Conservation (phyloP, 2,329 filamentous ascomycete genomes). For the Geoglossum cookeanum region DNA sequence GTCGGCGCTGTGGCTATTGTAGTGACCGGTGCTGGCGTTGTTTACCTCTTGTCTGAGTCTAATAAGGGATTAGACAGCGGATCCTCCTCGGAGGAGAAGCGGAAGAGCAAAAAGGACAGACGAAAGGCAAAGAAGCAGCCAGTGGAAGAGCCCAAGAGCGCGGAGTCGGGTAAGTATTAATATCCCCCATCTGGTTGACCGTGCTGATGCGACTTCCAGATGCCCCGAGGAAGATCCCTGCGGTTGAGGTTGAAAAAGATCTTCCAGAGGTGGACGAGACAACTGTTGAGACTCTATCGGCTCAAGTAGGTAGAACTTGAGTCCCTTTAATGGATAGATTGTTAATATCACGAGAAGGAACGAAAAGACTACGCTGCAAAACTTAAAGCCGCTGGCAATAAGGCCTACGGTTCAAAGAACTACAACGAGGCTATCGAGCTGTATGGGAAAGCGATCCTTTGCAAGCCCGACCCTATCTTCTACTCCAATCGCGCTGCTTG, state of each 20-base stretch:
- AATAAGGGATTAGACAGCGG: conserved; percentile 20
- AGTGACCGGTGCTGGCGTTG: conserved; percentile 73
- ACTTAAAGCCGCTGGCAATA: conserved; percentile 89
- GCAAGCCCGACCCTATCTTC: conserved; percentile 94
- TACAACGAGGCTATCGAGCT: conserved; percentile 87
- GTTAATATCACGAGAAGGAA: conserved; percentile 35
- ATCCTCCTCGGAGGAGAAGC: conserved; percentile 28
- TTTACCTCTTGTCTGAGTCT: conserved; percentile 64
- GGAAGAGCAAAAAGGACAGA: conserved; percentile 79
- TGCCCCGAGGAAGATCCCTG: conserved; percentile 10
- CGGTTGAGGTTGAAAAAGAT: conserved; percentile 23
- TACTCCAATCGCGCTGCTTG: conserved; percentile 97
- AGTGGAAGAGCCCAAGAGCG: conserved; percentile 29
- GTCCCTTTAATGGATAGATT: not conserved
- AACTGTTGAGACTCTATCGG: conserved; percentile 24
- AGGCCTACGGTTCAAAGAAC: conserved; percentile 84
- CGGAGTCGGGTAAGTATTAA: conserved; percentile 15
- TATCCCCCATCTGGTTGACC: conserved; percentile 14
- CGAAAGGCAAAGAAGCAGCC: conserved; percentile 59
- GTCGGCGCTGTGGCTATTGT: conserved; percentile 88
- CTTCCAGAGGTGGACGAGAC: conserved; percentile 30
- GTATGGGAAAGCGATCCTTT: conserved; percentile 88
- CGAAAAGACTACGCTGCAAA: conserved; percentile 75
- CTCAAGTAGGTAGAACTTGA: conserved; percentile 17
- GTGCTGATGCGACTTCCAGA: not conserved